These are phyloP conservation scores for Thraustotheca clavata DNA, from an alignment of 352 stramenopile genomes.

Conservation along the genomic window DNA sequence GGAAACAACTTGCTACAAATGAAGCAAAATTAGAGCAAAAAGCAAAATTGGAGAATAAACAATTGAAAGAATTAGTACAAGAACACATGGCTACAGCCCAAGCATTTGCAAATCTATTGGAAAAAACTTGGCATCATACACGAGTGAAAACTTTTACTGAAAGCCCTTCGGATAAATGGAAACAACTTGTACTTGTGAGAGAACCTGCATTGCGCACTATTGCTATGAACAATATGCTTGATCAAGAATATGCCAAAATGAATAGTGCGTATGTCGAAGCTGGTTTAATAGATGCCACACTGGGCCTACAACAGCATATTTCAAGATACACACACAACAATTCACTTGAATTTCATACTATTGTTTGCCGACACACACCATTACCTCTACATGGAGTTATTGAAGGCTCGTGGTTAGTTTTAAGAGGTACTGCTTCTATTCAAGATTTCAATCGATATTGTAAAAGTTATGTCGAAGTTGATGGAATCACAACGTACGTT, in stretches of 20 bases:
- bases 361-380: not conserved
- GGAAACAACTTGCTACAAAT: not conserved
- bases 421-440: not conserved
- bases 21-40: slow-evolving; percentile 2
- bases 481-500: not conserved
- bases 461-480: not conserved
- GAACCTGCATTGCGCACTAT: not conserved
- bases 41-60: slow-evolving; percentile 3
- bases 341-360: not conserved
- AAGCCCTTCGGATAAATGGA: not conserved
- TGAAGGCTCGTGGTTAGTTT: not conserved
- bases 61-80: not conserved
- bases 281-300: not conserved
- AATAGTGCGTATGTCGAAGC: not conserved
- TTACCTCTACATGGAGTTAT: not conserved
- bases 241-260: not conserved
- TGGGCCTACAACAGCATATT: not conserved
- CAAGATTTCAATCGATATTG: slow-evolving; percentile 1
- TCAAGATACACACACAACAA: not conserved
- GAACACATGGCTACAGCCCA: slow-evolving; percentile 2
- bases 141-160: not conserved
- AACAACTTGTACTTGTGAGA: not conserved
- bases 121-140: not conserved
- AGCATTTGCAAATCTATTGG: not conserved
- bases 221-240: not conserved